Percentiles rank a stretch among this genome's conserved stretches.
Evolutionary conservation across 2,329 filamentous ascomycete genomes (phyloP).

Genomic region (Claviceps sp.): DNA sequence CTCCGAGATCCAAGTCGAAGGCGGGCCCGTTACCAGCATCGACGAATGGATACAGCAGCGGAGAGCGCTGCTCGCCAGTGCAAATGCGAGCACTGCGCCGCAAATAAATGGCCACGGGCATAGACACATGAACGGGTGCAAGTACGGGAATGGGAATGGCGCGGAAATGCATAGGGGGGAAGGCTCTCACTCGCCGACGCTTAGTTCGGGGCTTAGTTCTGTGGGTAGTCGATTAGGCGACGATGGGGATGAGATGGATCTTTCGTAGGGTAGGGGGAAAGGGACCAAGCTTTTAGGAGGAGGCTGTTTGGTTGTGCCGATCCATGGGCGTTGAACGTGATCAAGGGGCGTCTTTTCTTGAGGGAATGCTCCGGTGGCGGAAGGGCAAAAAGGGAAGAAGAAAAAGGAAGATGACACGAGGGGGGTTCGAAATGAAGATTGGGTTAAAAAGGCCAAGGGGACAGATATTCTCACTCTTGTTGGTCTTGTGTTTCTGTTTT

Average conservation of each 20-base stretch:
- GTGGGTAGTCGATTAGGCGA: constrained; percentile 27
- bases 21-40: constrained; percentile 36
- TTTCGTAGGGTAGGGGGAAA: constrained; percentile 20
- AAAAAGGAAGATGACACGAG: no score
- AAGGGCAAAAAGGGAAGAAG: no score
- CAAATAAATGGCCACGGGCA: constrained; percentile 2
- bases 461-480: neutral
- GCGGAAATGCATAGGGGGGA: neutral
- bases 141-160: neutral
- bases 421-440: no score
- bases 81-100: neutral
- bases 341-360: no score
- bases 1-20: constrained; percentile 63
- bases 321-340: no score
- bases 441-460: no score
- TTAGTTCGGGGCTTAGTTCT: constrained; percentile 44
- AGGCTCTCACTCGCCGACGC: constrained; percentile 23
- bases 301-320: neutral
- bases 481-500: neutral
- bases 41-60: constrained; percentile 24
- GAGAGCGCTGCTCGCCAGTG: constrained; percentile 7
- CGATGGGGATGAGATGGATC: constrained; percentile 33
- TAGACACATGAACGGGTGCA: no score
- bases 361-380: no score
- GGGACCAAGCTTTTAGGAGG: neutral